Percentiles rank a stretch among this genome's conserved stretches.
Evolutionary conservation across 192 early-diverging fungal species (phyloP).

Genomic region (Coemansia biformis): DNA sequence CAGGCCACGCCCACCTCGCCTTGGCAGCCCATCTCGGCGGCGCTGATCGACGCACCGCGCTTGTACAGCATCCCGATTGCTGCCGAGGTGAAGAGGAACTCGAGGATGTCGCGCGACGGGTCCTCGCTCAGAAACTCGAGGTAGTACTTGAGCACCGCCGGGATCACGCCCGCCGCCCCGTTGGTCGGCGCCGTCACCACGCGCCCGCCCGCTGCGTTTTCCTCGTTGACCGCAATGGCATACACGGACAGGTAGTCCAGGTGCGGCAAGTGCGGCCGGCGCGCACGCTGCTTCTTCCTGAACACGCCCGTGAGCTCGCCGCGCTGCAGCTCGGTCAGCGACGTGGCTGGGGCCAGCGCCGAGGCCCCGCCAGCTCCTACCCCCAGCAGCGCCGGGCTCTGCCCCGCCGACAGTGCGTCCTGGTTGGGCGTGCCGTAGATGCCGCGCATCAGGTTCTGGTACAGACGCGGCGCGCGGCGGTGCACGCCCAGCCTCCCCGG

Average conservation of each 20-base stretch:
- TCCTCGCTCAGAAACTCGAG: conserved; percentile 89
- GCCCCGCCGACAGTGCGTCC: conserved; percentile 14
- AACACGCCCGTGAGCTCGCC: conserved; percentile 38
- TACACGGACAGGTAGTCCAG: conserved; percentile 90
- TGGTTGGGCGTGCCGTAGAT: conserved; percentile 51
- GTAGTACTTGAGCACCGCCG: conserved; percentile 92
- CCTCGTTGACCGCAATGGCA: conserved; percentile 95
- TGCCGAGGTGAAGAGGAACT: conserved; percentile 86
- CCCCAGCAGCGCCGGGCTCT: conserved; percentile 14
- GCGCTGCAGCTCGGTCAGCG: conserved; percentile 41
- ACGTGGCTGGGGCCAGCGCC: conserved; percentile 13
- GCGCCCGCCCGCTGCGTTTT: conserved; percentile 74
- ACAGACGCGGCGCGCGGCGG: conserved; percentile 80
- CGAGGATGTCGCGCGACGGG: conserved; percentile 78
- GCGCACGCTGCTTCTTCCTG: conserved; percentile 30
- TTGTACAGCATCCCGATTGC: conserved; percentile 98
- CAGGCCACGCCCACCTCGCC: conserved; percentile 98
- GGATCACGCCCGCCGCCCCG: conserved; percentile 91
- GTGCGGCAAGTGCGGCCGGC: conserved; percentile 62
- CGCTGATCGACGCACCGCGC: conserved; percentile 86
- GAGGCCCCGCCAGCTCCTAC: conserved; percentile 1
- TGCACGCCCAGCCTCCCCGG: conserved; percentile 78
- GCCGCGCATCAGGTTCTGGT: conserved; percentile 79
- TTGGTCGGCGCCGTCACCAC: conserved; percentile 95
- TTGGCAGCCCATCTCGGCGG: conserved; percentile 96